Conservation (phyloP, 2,329 filamentous ascomycete species). For the Lecanosticta acicola region DNA sequence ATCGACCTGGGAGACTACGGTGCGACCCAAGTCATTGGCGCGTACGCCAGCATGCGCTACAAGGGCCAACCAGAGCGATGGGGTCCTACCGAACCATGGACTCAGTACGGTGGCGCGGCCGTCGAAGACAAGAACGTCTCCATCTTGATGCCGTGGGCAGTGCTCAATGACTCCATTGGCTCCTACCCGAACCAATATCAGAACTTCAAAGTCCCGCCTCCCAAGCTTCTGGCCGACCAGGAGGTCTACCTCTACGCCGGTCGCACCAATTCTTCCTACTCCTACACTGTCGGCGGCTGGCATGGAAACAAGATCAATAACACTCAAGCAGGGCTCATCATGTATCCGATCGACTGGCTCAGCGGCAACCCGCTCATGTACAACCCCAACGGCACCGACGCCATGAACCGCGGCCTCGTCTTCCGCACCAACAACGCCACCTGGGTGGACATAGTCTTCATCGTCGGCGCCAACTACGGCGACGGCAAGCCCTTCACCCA, state of each 20-base stretch:
- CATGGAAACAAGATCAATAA: neutral
- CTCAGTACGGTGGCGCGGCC: neutral
- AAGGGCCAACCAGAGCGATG: conserved; percentile 37
- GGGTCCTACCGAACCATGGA: neutral
- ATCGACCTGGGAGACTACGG: neutral
- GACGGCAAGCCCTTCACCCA: conserved; percentile 47
- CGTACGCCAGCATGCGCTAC: neutral
- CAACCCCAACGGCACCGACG: conserved; percentile 1
- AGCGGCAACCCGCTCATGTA: neutral
- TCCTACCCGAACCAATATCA: neutral
- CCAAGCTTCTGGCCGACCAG: neutral
- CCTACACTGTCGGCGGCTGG: conserved; percentile 2
- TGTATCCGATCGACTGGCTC: neutral
- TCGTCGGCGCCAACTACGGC: conserved; percentile 8
- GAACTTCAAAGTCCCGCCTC: conserved; percentile 1
- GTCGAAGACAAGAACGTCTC: neutral
- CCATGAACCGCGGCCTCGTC: conserved; percentile 10
- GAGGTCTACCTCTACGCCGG: neutral
- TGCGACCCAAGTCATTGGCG: conserved; percentile 1
- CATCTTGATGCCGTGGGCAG: neutral
- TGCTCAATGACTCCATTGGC: neutral
- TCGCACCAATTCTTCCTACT: neutral
- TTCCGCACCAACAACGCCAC: conserved; percentile 29
- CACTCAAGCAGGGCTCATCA: neutral
- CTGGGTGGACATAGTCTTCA: conserved; percentile 33